Base-by-base conservation (phyloP, 2,329 filamentous ascomycete species). In the Paracoccidioides brasiliensis region DNA sequence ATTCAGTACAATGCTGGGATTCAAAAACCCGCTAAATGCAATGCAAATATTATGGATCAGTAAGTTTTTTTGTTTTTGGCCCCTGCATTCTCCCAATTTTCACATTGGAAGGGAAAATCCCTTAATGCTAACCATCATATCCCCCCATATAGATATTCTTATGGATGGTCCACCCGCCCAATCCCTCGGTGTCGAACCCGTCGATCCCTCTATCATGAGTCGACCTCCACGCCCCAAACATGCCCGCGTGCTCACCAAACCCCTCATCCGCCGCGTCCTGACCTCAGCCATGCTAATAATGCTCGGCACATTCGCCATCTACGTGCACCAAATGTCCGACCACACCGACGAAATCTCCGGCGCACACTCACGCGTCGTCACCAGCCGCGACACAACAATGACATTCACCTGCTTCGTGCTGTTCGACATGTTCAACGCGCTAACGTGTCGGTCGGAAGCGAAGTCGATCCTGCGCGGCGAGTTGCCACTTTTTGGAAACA, bases 1-100 rank as follows among this genome's bases (percentile, higher is more conserved):
- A 62, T 72, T 98, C 65, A 96, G 90, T 76, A 96, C 90, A 35
- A 86, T 88, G 63, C 80, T 96, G 59, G 93, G 93, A 42, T 93
- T 94, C 74, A 90, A 89, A 72, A 95, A 93, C 68, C 94, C 93
- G 48, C 78, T 98, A 58, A 98, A 98, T 69, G 90, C 93, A 52
- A 98, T 98, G 93, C 93, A 98, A 74, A 98, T 98, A 75, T 80
- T 98, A 44, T 98, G 93, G 93, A 98, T 98, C 66, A 98, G 91
- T 96, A 76, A 75, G 89, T 28, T 49, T 15, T 28, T 80, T 10
- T 5, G 51, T 48, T 40, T 50, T 30, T 35, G 22, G 30, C 52
- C 33, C 15, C 5, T 33, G 9, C n/a, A 28, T 48, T 15, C 30
- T 33, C 44, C 12, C 44, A 35, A 22, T 22, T 48, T 48, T 14